Base-by-base conservation (phyloP, 2,329 filamentous ascomycete genomes). In the Colletotrichum australisinense region DNA sequence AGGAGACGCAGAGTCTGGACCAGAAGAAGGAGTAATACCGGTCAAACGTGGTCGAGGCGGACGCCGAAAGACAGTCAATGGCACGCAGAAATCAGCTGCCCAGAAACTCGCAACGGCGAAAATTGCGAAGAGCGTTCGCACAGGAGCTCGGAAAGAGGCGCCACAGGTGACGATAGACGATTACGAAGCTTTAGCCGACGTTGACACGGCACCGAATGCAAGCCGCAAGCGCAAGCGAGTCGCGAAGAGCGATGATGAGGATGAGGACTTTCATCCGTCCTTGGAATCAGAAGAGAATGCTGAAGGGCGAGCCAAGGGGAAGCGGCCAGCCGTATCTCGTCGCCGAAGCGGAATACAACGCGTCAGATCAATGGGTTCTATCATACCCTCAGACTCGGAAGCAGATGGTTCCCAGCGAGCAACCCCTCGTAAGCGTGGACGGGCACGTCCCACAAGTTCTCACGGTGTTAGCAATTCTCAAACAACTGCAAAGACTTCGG, bases 71-170 rank as follows among this genome's bases (percentile, higher is more conserved):
- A 14, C 53, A 35, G 32, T 38, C 19, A 53, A 52, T 5, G 62
- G 60, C 57, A 19, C 58, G 28, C 69, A 68, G 14, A 74, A 72
- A 30, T 53, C 63, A 26, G 42, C 63, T 7, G 32, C 53, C 11
- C 68, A 74, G 46, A 67, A 53, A 16, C 30, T 72, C 9, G 58
- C 56, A 11, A 74, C 72, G 57, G 49, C 71, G 42, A 73, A 73
- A 32, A 71, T 73, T 32, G 71, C 71, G 7, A 74, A 68, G 42
- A 64, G 63, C 32, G 69, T 72, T 11, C 69, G 63, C 7, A 73
- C 69, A 3, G 72, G 72, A 26, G 72, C 72, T 30, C 72, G 72
- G n/a, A 74, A 74, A 30, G 72, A 74, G 57, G 72, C 72, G 24
- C 72, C 72, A 7, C 67, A 59, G 22, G 22, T 74, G 63, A 57